Evolutionary conservation across 2,329 filamentous ascomycete genomes (phyloP).

Genomic region (Diplodia seriata): DNA sequence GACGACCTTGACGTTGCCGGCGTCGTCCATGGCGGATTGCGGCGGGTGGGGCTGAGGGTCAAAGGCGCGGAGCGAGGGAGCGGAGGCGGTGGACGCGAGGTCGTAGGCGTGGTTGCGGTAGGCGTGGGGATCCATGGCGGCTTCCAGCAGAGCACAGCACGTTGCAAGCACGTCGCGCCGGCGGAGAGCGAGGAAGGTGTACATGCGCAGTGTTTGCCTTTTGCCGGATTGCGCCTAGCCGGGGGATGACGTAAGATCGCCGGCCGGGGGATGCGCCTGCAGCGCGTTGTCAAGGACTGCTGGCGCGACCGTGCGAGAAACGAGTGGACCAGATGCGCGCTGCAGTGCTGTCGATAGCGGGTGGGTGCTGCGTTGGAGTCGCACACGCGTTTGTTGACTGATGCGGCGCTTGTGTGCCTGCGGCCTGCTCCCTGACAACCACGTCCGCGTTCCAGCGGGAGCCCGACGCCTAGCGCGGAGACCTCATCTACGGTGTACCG

Average conservation of each 20-base stretch:
- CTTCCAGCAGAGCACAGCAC: slow-evolving; percentile 40
- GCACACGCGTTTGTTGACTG: slow-evolving; percentile 7
- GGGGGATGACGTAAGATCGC: slow-evolving; percentile 25
- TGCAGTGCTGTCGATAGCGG: slow-evolving; percentile 11
- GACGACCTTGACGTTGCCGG: slow-evolving; percentile 60
- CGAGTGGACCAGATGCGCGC: slow-evolving; percentile 15
- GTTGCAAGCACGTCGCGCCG: slow-evolving; percentile 27
- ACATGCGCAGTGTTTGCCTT: slow-evolving; percentile 31
- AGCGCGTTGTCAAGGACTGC: slow-evolving; percentile 16
- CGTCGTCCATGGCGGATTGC: slow-evolving; percentile 47
- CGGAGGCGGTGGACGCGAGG: slow-evolving; percentile 49
- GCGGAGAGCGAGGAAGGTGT: slow-evolving; percentile 26
- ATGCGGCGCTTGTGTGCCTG: neutral
- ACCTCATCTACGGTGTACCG: neutral
- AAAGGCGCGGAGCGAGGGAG: slow-evolving; percentile 53
- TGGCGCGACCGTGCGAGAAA: slow-evolving; percentile 18
- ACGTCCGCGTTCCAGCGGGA: neutral
- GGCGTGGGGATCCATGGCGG: slow-evolving; percentile 42
- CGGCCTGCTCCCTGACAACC: slow-evolving; percentile 19
- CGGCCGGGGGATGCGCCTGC: slow-evolving; percentile 22
- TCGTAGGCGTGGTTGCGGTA: slow-evolving; percentile 37
- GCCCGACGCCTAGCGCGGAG: neutral
- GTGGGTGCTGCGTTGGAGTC: neutral
- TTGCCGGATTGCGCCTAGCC: slow-evolving; percentile 28
- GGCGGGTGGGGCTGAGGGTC: slow-evolving; percentile 45